A percentile compares a stretch with the other conserved stretches of the same genome.
Evolutionary conservation across 2,329 filamentous ascomycete genomes (phyloP).

Genomic region (Furcasterigmium sp.): DNA sequence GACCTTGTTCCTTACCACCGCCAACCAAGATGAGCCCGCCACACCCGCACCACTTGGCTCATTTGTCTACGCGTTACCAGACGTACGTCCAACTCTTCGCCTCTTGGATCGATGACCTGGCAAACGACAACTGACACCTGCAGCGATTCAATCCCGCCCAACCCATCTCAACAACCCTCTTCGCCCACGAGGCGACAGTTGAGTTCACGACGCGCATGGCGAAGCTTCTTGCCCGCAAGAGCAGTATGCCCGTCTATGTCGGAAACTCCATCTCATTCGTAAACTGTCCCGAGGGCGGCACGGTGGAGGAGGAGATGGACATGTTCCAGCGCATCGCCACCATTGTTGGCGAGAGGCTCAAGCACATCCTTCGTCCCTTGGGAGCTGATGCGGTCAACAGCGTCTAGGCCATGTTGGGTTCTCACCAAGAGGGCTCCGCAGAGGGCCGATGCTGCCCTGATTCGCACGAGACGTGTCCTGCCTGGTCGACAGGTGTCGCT

Average conservation of each 20-base stretch:
- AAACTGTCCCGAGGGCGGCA: constrained; percentile 68
- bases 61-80: constrained; percentile 89
- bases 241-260: constrained; percentile 76
- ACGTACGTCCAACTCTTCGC: constrained; percentile 50
- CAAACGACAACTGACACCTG: background rate
- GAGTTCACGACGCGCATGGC: constrained; percentile 86
- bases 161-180: constrained; percentile 74
- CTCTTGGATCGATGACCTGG: background rate
- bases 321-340: constrained; percentile 71
- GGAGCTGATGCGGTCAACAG: background rate
- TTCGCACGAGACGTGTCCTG: too few species aligned
- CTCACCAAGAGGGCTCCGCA: too few species aligned
- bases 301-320: constrained; percentile 91
- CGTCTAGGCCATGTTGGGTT: background rate
- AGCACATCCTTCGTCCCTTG: constrained; percentile 19
- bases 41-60: constrained; percentile 65
- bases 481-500: too few species aligned
- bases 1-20: constrained; percentile 57
- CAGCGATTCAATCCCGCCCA: constrained; percentile 51
- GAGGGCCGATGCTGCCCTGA: too few species aligned
- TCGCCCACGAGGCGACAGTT: constrained; percentile 66
- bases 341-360: constrained; percentile 55
- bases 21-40: constrained; percentile 45
- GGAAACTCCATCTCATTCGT: constrained; percentile 80
- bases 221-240: constrained; percentile 72